These are phyloP conservation scores for Penicillium sp. DNA, from an alignment of 2,329 filamentous ascomycete genomes.

Conservation along the genomic window DNA sequence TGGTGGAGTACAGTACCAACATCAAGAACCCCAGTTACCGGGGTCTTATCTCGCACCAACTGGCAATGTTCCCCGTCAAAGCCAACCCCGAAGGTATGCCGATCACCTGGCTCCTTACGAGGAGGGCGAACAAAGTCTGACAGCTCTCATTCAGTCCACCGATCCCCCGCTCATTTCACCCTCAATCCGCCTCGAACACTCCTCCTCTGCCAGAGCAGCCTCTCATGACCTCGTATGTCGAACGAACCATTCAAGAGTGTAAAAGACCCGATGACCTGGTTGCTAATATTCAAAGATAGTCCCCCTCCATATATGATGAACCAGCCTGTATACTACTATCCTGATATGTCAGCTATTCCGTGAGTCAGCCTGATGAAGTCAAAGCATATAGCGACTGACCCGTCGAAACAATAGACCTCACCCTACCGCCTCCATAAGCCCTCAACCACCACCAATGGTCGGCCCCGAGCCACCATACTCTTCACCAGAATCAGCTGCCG, in stretches of 20 bases:
- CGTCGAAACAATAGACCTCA: conserved; percentile 19
- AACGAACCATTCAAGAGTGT: not conserved
- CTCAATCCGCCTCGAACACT: conserved; percentile 10
- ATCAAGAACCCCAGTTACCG: conserved; percentile 9
- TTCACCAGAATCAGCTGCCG: conserved; percentile 24
- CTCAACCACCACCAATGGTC: conserved; percentile 26
- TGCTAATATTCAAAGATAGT: conserved; percentile 20
- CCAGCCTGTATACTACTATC: conserved; percentile 35
- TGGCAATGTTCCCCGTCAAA: conserved; percentile 13
- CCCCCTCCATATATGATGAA: conserved; percentile 35
- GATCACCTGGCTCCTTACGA: not conserved
- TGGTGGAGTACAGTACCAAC: conserved; percentile 19
- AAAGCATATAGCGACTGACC: conserved; percentile 10
- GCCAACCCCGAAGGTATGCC: conserved; percentile 18
- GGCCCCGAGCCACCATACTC: conserved; percentile 29
- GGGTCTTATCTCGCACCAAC: conserved; percentile 14
- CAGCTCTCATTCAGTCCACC: conserved; percentile 13
- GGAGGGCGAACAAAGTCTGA: conserved; percentile 1
- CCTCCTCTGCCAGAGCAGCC: conserved; percentile 14
- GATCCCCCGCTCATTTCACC: conserved; percentile 14
- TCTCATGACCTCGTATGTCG: conserved; percentile 21
- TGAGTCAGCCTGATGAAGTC: conserved; percentile 17
- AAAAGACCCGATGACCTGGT: not conserved
- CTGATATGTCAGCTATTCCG: conserved; percentile 31
- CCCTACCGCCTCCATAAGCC: conserved; percentile 25